Conservation (phyloP, 2,329 filamentous ascomycete species). For the Fusarium zealandicum region DNA sequence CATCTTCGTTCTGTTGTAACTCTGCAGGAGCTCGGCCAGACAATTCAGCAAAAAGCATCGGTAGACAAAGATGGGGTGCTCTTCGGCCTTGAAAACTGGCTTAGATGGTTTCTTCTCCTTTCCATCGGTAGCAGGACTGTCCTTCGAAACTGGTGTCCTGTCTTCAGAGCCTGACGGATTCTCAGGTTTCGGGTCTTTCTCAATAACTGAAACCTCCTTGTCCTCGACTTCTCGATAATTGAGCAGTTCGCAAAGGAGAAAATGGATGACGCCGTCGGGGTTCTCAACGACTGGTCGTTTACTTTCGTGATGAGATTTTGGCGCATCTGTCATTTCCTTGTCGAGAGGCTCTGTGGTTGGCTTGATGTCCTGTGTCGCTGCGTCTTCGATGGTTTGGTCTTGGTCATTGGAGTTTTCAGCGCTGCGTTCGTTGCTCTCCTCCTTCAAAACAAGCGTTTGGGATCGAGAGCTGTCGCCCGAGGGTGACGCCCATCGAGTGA, state of each 20-base stretch:
- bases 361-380: conserved; percentile 57
- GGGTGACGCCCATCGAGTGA: conserved; percentile 65
- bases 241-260: conserved; percentile 88
- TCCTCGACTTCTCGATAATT: conserved; percentile 94
- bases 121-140: conserved; percentile 45
- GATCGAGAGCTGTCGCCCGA: conserved; percentile 45
- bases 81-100: conserved; percentile 83
- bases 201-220: conserved; percentile 63
- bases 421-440: conserved; percentile 37
- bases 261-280: conserved; percentile 94
- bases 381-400: conserved; percentile 19
- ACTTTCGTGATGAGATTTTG: conserved; percentile 69
- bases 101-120: conserved; percentile 73
- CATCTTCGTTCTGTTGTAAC: conserved; percentile 93
- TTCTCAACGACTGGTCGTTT: conserved; percentile 90
- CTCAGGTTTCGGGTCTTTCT: conserved; percentile 53
- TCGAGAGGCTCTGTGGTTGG: conserved; percentile 65
- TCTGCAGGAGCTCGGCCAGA: conserved; percentile 86
- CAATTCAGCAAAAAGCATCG: conserved; percentile 94
- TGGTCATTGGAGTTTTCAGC: conserved; percentile 20
- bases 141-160: conserved; percentile 44
- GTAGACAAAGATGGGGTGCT: conserved; percentile 96
- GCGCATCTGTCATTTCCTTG: conserved; percentile 67
- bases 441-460: conserved; percentile 53
- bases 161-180: conserved; percentile 42